Evolutionary conservation across 345 rosid genomes (phyloP), one percentile per base, ranked within the genome.

Genomic region (Passiflora organensis): DNA sequence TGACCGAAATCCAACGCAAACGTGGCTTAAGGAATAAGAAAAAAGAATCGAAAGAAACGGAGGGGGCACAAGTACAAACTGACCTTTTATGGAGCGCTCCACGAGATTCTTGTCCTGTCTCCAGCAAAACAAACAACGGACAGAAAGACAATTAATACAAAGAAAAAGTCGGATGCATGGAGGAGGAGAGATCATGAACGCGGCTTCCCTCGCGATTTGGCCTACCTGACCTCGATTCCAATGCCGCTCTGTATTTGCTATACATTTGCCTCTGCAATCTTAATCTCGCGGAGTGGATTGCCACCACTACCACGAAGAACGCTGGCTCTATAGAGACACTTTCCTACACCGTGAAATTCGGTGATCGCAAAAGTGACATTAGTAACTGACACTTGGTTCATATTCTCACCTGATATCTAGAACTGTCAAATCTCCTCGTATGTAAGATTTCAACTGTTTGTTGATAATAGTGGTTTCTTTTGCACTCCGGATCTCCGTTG

Each of bases 161-260:
- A n/a, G n/a, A n/a, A n/a, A n/a, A n/a, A n/a, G n/a, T n/a, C n/a
- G n/a, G n/a, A n/a, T n/a, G n/a, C n/a, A 43, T n/a, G 39, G 37
- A 41, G 10, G 14, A 46, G 9, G n/a, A 11, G 13, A 41, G 37
- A 18, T 1, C 6, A 20, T 17, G 43, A 41, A 41, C 43, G n/a
- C 58, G 10, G 23, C 16, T 20, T 55, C 14, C 38, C n/a, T 41
- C 43, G 6, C 34, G 6, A 38, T 60, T 19, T 65, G 70, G 60
- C 74, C 76, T 54, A 62, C 82, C 18, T 21, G 14, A 28, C 61
- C 28, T 21, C n/a, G n/a, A n/a, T n/a, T n/a, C n/a, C n/a, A n/a
- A n/a, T n/a, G n/a, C n/a, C n/a, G 32, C 38, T 23, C 14, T 3
- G 16, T n/a, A 36, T 18, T 5, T 15, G 18, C 6, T 41, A 12